Evolutionary conservation across 2,329 filamentous ascomycete species (phyloP).

Genomic region (Alternaria sp.): DNA sequence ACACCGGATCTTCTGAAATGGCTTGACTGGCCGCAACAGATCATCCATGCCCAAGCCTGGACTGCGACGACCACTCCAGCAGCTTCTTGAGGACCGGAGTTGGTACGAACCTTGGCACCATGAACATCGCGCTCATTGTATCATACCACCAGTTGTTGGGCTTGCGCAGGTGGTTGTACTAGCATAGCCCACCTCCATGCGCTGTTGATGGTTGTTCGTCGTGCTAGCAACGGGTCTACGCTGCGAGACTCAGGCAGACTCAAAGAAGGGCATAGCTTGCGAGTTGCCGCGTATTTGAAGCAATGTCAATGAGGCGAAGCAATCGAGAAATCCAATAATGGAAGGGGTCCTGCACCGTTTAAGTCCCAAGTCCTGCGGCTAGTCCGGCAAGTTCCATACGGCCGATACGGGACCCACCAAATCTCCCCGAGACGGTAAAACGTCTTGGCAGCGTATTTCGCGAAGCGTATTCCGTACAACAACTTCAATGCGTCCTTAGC

Average conservation of each 20-base stretch:
- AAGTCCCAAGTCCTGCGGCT: not conserved
- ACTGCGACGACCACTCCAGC: not conserved
- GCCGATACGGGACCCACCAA: conserved; percentile 2
- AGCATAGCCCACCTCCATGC: not conserved
- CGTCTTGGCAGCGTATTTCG: conserved; percentile 5
- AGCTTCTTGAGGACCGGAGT: not conserved
- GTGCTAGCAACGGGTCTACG: not conserved
- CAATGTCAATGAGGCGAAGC: not conserved
- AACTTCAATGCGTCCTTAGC: not conserved
- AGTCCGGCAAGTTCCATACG: conserved; percentile 1
- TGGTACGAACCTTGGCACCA: not conserved
- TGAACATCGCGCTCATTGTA: not conserved
- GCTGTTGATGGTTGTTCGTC: not conserved
- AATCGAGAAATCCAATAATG: not conserved
- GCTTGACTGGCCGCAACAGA: conserved; percentile 39
- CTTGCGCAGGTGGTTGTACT: not conserved
- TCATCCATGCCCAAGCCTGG: conserved; percentile 22
- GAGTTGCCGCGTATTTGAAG: not conserved
- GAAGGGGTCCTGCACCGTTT: not conserved
- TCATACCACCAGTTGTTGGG: not conserved
- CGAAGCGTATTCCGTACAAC: not conserved
- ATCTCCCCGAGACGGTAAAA: not conserved
- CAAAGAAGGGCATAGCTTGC: not conserved
- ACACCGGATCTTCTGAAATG: conserved; percentile 40
- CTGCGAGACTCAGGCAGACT: not conserved